These are phyloP conservation scores for Papiliotrema laurentii DNA, from an alignment of 1,284 basidiomycete species.

Conservation along the genomic window DNA sequence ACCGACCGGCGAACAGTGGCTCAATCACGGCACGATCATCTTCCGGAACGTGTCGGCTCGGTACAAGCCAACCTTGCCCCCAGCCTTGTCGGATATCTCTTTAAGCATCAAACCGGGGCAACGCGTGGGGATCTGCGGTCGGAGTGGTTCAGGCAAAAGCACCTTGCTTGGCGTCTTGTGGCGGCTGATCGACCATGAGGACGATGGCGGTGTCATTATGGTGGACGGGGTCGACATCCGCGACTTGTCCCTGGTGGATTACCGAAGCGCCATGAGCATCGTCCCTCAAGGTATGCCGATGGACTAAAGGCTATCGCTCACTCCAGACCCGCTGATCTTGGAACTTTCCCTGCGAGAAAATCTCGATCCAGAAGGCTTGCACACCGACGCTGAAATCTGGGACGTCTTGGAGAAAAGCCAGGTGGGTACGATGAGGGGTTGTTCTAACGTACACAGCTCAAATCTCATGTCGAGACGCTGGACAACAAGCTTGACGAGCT, in stretches of 20 bases:
- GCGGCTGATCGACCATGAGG: conserved; percentile 58
- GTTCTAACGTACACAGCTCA: conserved; percentile 7
- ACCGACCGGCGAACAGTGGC: conserved; percentile 55
- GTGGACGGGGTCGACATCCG: conserved; percentile 61
- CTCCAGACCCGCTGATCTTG: conserved; percentile 17
- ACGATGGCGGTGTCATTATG: conserved; percentile 54
- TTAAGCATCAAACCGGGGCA: conserved; percentile 47
- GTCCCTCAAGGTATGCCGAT: conserved; percentile 48
- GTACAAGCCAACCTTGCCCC: conserved; percentile 44
- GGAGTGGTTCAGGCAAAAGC: conserved; percentile 44
- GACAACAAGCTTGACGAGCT: conserved; percentile 37
- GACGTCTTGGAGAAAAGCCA: conserved; percentile 44
- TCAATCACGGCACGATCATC: conserved; percentile 38
- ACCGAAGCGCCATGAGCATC: conserved; percentile 52
- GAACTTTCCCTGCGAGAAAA: conserved; percentile 28
- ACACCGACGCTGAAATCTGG: conserved; percentile 56
- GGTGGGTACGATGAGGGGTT: conserved; percentile 2
- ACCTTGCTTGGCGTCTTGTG: conserved; percentile 57
- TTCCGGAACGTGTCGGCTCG: conserved; percentile 43
- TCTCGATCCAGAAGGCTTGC: conserved; percentile 52
- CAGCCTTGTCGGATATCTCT: conserved; percentile 47
- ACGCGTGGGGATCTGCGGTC: conserved; percentile 51
- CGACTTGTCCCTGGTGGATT: conserved; percentile 8
- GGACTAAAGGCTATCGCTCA: not conserved
- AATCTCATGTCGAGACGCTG: conserved; percentile 12